phyloP scores from a whole-genome alignment of 495 filamentous ascomycete genomes.

The Aspergillus biplanus region DNA sequence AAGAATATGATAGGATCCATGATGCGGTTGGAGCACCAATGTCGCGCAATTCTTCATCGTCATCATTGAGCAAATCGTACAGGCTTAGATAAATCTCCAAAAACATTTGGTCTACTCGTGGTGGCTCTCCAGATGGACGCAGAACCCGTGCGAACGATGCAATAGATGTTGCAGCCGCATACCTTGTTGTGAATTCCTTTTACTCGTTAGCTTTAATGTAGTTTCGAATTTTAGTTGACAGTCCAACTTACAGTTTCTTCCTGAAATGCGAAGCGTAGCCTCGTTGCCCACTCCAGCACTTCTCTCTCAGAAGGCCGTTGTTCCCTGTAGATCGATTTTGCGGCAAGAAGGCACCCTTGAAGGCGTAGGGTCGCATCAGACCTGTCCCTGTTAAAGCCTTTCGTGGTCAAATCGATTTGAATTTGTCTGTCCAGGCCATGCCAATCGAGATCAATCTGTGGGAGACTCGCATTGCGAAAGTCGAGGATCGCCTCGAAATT shows the following conservation, averaged over 20 bases:
- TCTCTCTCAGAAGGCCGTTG: slow-evolving; percentile 24
- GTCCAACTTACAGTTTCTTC: slow-evolving; percentile 46
- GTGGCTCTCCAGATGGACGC: slow-evolving; percentile 30
- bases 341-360: slow-evolving; percentile 60
- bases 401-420: slow-evolving; percentile 26
- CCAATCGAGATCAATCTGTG: slow-evolving; percentile 31
- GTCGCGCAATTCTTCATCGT: slow-evolving; percentile 85
- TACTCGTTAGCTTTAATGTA: slow-evolving; percentile 1
- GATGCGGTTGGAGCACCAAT: slow-evolving; percentile 59
- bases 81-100: slow-evolving; percentile 54
- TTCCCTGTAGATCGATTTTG: slow-evolving; percentile 48
- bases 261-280: slow-evolving; percentile 41
- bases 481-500: slow-evolving; percentile 34
- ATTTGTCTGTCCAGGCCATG: slow-evolving; percentile 31
- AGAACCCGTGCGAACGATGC: slow-evolving; percentile 36
- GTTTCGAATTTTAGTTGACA: background rate
- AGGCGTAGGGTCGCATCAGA: slow-evolving; percentile 48
- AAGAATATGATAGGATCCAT: slow-evolving; percentile 44
- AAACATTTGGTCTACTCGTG: slow-evolving; percentile 35
- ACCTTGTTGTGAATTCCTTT: slow-evolving; percentile 68
- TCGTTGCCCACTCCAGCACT: slow-evolving; percentile 36
- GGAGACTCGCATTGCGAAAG: slow-evolving; percentile 19
- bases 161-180: slow-evolving; percentile 56
- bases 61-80: slow-evolving; percentile 76
- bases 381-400: slow-evolving; percentile 46